These are phyloP conservation scores for Neonothopanus nambi DNA, from an alignment of 1,284 basidiomycete species.

Conservation along the genomic window DNA sequence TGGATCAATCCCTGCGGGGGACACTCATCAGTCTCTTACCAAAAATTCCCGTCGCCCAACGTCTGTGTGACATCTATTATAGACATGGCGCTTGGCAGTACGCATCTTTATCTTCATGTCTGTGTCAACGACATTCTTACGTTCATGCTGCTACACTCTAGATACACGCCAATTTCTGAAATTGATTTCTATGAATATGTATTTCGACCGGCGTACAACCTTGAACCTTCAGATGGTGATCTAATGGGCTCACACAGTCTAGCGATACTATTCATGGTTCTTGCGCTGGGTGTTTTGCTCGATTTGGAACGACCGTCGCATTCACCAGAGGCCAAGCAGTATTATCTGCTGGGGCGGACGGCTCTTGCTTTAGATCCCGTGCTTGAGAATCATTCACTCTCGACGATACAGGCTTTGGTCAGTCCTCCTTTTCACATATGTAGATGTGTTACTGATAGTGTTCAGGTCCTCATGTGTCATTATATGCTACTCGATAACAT, in stretches of 20 bases:
- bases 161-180: constrained; percentile 63
- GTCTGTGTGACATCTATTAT: constrained; percentile 54
- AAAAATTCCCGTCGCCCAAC: constrained; percentile 39
- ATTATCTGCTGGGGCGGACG: constrained; percentile 59
- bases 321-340: constrained; percentile 51
- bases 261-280: constrained; percentile 44
- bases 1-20: constrained; percentile 43
- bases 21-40: constrained; percentile 51
- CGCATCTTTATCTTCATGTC: constrained; percentile 28
- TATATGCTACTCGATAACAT: constrained; percentile 70
- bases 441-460: constrained; percentile 22
- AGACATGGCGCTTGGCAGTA: constrained; percentile 70
- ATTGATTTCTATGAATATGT: constrained; percentile 54
- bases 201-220: constrained; percentile 53
- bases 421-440: constrained; percentile 19
- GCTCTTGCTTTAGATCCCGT: constrained; percentile 61
- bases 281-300: constrained; percentile 48
- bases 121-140: constrained; percentile 2
- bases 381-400: constrained; percentile 60
- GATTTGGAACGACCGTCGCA: constrained; percentile 51
- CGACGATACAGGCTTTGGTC: constrained; percentile 65
- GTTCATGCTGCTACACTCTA: constrained; percentile 25
- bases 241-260: constrained; percentile 45
- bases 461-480: constrained; percentile 67
- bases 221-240: constrained; percentile 36